Base-by-base conservation (phyloP, 2,329 filamentous ascomycete species). In the Pseudogymnoascus sp. region DNA sequence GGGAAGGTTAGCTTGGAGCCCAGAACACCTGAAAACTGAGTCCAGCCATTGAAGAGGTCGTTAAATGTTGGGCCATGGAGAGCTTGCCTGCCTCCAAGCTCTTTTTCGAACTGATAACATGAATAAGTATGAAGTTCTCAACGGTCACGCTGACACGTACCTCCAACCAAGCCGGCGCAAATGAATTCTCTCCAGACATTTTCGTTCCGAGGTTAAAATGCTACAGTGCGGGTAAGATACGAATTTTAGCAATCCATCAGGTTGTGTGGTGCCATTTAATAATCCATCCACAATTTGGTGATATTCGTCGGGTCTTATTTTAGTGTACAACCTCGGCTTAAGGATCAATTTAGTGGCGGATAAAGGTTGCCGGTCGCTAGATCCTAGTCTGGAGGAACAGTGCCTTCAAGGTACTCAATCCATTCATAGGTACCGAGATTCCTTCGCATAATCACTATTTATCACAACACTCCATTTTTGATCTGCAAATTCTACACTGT, bases 1-100 rank as follows among this genome's bases (percentile, higher is more conserved):
- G 73, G 72, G 50, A 67, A 66, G 14, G 62, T 62, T 42, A 63
- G 60, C 50, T 66, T 63, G 8, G 62, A 47, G 2, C 63, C 40
- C n/a, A 66, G 56, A 8, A 63, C 10, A 12, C 11, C 33, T 35
- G 33, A 35, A 35, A 35, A 35, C 33, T 12, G 33, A 35, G 33
- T 35, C 33, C 33, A 35, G 33, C 33, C 33, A 12, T 35, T 35
- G 33, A 35, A 3, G 33, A 35, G 33, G 33, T 35, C 33, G 33
- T 35, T 12, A 35, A 12, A 35, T 35, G 33, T 35, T 35, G 63
- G 61, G 12, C 23, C 61, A 47, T 63, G 44, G 35, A 67, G 61
- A 21, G 63, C 47, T 12, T 64, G 61, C 8, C 65, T 60, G 40
- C 50, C 38, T 2, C 65, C 64, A 10, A 67, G 37, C 28, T 67